Evolutionary conservation across 345 rosid species (phyloP), one percentile per base, ranked within the genome.

Genomic region (Sonneratia caseolaris): DNA sequence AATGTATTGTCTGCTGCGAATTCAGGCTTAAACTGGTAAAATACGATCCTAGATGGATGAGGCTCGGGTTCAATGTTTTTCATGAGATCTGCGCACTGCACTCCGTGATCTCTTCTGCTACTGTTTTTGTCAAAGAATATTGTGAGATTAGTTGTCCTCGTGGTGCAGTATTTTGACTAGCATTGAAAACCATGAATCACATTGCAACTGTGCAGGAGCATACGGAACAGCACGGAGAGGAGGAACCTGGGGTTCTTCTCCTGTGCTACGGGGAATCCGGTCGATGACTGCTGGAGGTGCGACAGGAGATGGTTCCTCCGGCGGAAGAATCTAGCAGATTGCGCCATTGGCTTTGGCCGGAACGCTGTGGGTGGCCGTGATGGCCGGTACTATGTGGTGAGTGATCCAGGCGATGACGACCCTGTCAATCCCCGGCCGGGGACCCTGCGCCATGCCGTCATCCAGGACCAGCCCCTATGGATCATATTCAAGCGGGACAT

Each of bases 201-300:
- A 47, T 47, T 21, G 36, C 51, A 21, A 27, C 16, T 64, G 21
- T 47, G 9, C n/a, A 93, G 98, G 88, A 82, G 76, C 80, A 84
- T 81, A 62, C 79, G 82, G n/a, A 93, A 89, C 73, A 86, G 91
- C 79, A 89, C 97, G 16, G 93, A 75, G 12, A 73, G 97, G 74
- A 80, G 97, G 61, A 82, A 77, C 3, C 72, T 89, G 74, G 79
- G 79, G 9, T 76, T 68, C 76, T 72, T 76, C 69, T 76, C 79
- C 5, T 76, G 79, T 61, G 64, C 78, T 27, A 86, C 89, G 1
- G 97, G 95, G 53, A 91, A 91, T 68, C 88, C 95, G 11, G 86
- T 91, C n/a, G 97, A 91, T 66, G 95, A 91, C 71, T 89, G 97
- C 57, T 91, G 97, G 97, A 82, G 97, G n/a, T 91, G 94, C 71